Conservation (phyloP, 2,329 filamentous ascomycete genomes). For the Phaeosphaeriaceae sp. region DNA sequence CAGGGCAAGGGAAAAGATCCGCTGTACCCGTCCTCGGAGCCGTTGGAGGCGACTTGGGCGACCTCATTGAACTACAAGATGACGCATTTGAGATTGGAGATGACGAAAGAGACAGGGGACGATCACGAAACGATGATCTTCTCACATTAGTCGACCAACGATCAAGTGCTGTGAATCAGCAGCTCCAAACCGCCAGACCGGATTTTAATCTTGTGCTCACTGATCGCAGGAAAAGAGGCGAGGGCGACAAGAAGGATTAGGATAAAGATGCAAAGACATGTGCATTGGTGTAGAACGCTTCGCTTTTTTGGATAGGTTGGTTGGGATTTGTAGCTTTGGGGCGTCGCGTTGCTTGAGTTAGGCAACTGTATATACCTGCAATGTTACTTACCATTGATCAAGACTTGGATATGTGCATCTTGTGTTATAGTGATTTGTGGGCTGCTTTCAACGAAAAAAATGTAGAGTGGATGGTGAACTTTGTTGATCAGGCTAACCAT, state of each 20-base stretch:
- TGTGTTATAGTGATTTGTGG: too few relatives aligned
- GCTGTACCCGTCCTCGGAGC: slow-evolving; percentile 47
- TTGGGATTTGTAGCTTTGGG: slow-evolving; percentile 15
- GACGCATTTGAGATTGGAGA: slow-evolving; percentile 59
- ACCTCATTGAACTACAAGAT: slow-evolving; percentile 72
- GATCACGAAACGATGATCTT: slow-evolving; percentile 22
- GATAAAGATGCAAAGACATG: slow-evolving; percentile 6
- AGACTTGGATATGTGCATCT: too few relatives aligned
- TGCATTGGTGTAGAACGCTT: slow-evolving; percentile 7
- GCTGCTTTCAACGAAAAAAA: too few relatives aligned
- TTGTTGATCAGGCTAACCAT: too few relatives aligned
- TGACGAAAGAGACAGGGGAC: slow-evolving; percentile 38
- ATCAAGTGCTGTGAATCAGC: slow-evolving; percentile 20
- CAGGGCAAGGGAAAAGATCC: slow-evolving; percentile 36
- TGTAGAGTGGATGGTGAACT: too few relatives aligned
- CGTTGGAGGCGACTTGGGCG: slow-evolving; percentile 59
- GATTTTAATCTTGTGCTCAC: slow-evolving; percentile 39
- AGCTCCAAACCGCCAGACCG: slow-evolving; percentile 40
- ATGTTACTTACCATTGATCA: too few relatives aligned
- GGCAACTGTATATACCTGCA: slow-evolving; percentile 8
- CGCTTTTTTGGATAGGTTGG: neutral
- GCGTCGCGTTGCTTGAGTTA: slow-evolving; percentile 3
- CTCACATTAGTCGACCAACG: slow-evolving; percentile 23
- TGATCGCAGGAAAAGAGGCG: slow-evolving; percentile 33
- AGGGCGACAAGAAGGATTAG: slow-evolving; percentile 41